Percentiles rank a stretch among this genome's conserved stretches.
Conservation (phyloP, 768 basidiomycete genomes). For the Podaxis mareebaensis region DNA sequence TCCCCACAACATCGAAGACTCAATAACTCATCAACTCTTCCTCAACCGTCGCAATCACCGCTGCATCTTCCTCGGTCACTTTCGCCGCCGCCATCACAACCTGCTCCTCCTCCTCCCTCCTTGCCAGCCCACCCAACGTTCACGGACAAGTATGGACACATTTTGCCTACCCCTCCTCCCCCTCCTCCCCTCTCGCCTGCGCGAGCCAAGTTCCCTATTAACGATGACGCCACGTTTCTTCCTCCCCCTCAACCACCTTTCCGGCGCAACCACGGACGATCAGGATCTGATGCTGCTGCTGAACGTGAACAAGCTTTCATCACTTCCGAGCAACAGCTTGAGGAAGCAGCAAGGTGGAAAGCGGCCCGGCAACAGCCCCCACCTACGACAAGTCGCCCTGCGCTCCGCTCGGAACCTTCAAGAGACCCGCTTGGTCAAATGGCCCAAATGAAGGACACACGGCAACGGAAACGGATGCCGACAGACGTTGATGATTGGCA, state of each 20-base stretch:
- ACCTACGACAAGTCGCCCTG: constrained; percentile 6
- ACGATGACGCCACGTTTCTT: constrained; percentile 40
- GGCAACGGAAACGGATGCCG: constrained; percentile 25
- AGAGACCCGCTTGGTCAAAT: constrained; percentile 11
- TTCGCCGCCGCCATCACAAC: constrained; percentile 25
- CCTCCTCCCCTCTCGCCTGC: constrained; percentile 50
- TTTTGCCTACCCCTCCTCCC: constrained; percentile 32
- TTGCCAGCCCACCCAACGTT: constrained; percentile 24
- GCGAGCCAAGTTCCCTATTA: constrained; percentile 36
- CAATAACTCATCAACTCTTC: constrained; percentile 25
- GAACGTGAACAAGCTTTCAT: constrained; percentile 47
- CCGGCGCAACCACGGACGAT: constrained; percentile 38
- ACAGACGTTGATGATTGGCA: constrained; percentile 28
- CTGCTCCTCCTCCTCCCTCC: constrained; percentile 36
- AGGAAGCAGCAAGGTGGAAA: constrained; percentile 24
- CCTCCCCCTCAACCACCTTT: constrained; percentile 32
- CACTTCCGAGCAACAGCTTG: constrained; percentile 38
- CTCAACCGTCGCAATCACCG: constrained; percentile 13
- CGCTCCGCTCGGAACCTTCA: constrained; percentile 15
- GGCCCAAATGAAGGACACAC: constrained; percentile 20
- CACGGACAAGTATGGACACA: constrained; percentile 33
- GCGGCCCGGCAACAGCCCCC: constrained; percentile 17
- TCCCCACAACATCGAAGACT: constrained; percentile 40
- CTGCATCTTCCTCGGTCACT: constrained; percentile 10
- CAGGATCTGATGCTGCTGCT: constrained; percentile 52